phyloP scores from a whole-genome alignment of 768 basidiomycete species.

The Tricholoma hemisulphureum region DNA sequence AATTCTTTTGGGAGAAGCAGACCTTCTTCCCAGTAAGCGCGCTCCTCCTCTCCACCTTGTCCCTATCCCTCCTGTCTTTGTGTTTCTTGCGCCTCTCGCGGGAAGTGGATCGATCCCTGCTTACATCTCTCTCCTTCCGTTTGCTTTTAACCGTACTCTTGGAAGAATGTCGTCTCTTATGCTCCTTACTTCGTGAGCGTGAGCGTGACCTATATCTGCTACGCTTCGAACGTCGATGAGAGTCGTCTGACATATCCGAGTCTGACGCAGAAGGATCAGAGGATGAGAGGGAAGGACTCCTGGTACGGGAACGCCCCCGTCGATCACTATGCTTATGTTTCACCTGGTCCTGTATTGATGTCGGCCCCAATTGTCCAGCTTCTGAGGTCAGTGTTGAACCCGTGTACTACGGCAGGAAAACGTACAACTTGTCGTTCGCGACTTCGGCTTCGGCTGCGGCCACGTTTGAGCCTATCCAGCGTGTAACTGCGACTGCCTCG shows the following conservation, averaged over 20 bases:
- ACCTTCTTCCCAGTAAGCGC: slow-evolving; percentile 24
- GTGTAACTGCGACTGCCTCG: not conserved
- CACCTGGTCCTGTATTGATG: slow-evolving; percentile 7
- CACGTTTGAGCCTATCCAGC: slow-evolving; percentile 1
- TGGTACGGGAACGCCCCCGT: slow-evolving; percentile 7
- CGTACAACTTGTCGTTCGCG: slow-evolving; percentile 14
- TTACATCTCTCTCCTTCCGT: not conserved
- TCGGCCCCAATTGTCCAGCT: slow-evolving; percentile 9
- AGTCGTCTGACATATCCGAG: slow-evolving; percentile 3
- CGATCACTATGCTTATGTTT: slow-evolving; percentile 2
- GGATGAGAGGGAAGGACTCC: slow-evolving; percentile 7
- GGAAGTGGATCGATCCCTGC: slow-evolving; percentile 11
- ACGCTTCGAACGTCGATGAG: slow-evolving; percentile 7
- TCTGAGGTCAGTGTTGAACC: slow-evolving; percentile 18
- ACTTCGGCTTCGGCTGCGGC: slow-evolving; percentile 3
- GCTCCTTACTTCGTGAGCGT: slow-evolving; percentile 9
- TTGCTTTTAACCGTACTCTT: slow-evolving; percentile 7
- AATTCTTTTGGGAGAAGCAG: not conserved
- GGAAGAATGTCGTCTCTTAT: not conserved
- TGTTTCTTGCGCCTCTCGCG: slow-evolving; percentile 15
- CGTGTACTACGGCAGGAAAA: not conserved
- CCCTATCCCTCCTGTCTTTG: slow-evolving; percentile 15
- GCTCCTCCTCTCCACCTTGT: slow-evolving; percentile 21
- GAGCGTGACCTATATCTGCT: slow-evolving; percentile 9
- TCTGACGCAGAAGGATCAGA: slow-evolving; percentile 5